These are phyloP conservation scores for Thalia dealbata DNA, from an alignment of 176 grass and related monocot genomes.

Conservation along the genomic window DNA sequence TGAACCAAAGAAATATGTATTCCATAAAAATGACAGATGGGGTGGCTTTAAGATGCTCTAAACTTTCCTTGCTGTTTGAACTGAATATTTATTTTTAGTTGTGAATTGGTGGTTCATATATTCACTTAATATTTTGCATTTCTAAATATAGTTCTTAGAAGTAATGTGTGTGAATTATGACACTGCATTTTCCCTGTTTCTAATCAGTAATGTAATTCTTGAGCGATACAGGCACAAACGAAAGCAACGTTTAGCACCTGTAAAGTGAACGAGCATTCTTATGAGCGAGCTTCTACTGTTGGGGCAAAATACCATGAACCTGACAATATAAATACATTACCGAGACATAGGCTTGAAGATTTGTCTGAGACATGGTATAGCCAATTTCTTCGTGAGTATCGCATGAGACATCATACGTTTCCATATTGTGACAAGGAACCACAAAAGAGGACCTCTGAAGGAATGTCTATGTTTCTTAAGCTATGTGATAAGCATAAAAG, in stretches of 20 bases:
- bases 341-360: slow-evolving; percentile 50
- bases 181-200: background rate
- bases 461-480: slow-evolving; percentile 76
- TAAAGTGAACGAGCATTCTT: slow-evolving; percentile 25
- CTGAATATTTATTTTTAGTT: too few species aligned
- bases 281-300: slow-evolving; percentile 4
- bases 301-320: slow-evolving; percentile 9
- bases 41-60: too few species aligned
- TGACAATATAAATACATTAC: slow-evolving; percentile 27
- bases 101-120: too few species aligned
- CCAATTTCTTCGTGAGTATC: slow-evolving; percentile 62
- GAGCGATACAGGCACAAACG: slow-evolving; percentile 37
- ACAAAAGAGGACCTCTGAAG: slow-evolving; percentile 76
- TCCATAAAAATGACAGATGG: too few species aligned
- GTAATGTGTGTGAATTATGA: background rate
- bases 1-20: too few species aligned
- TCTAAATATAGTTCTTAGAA: background rate
- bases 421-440: slow-evolving; percentile 57
- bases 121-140: background rate
- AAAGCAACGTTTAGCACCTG: slow-evolving; percentile 43
- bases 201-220: slow-evolving; percentile 5
- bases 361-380: slow-evolving; percentile 69
- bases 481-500: slow-evolving; percentile 67
- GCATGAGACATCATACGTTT: slow-evolving; percentile 48
- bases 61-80: too few species aligned